phyloP scores from a whole-genome alignment of 2,329 filamentous ascomycete genomes.

The Clarireedia monteithiana region DNA sequence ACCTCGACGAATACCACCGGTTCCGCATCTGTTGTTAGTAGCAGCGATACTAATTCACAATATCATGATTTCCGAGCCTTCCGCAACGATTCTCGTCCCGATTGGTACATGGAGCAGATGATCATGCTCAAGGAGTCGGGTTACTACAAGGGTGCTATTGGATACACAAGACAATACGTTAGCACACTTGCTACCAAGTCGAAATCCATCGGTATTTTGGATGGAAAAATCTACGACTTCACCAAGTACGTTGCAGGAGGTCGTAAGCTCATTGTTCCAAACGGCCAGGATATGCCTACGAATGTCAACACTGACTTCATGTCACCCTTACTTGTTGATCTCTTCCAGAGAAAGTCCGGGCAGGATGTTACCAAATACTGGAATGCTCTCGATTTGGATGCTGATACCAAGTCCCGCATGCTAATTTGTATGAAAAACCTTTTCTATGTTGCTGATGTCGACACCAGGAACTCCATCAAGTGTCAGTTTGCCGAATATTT shows the following conservation, averaged over 20 bases:
- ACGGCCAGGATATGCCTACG: conserved; percentile 41
- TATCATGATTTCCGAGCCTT: conserved; percentile 93
- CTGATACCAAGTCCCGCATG: conserved; percentile 57
- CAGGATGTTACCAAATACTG: conserved; percentile 78
- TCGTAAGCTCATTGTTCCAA: conserved; percentile 50
- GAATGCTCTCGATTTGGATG: conserved; percentile 57
- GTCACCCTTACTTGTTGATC: conserved; percentile 60
- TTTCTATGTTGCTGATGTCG: conserved; percentile 87
- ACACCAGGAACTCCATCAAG: conserved; percentile 77
- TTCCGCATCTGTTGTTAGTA: conserved; percentile 55
- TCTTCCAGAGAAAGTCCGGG: conserved; percentile 73
- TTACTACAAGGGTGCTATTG: conserved; percentile 82
- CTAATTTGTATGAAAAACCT: conserved; percentile 82
- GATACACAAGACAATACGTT: conserved; percentile 74
- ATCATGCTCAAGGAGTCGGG: conserved; percentile 58
- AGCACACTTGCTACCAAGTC: conserved; percentile 55
- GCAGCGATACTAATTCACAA: conserved; percentile 61
- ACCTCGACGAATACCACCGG: conserved; percentile 67
- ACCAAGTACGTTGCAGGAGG: conserved; percentile 76
- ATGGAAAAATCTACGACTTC: conserved; percentile 79
- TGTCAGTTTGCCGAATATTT: conserved; percentile 90
- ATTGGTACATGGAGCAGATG: conserved; percentile 93
- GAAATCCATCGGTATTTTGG: conserved; percentile 68
- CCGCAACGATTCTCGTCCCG: conserved; percentile 71
- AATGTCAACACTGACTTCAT: conserved; percentile 67